Base-by-base conservation (phyloP, 805 yeast genomes). In the Ogataea wickerhamii region DNA sequence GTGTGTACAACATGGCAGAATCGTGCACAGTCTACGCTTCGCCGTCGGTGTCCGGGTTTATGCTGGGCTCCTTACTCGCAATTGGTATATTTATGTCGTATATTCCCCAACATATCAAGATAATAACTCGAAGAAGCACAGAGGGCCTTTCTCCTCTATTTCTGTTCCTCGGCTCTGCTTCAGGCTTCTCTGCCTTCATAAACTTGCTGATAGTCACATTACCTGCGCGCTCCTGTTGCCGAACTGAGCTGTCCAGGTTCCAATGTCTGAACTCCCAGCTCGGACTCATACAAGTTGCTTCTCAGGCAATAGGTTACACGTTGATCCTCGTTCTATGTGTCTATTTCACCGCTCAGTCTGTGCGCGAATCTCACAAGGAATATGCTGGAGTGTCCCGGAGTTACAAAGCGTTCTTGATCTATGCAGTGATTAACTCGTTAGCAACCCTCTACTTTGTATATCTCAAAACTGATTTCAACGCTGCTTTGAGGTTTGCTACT, bases 61-160 rank as follows among this genome's bases (percentile, higher is more conserved):
- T 62, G 2, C 49, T 78, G 8, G 74, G 86, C 19, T 41, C 75
- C 0, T 34, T 66, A 4, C 71, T 87, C 23, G 79, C 87, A 0
- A 34, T 74, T 2, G 95, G 88, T 3, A 84, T 87, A 6, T 74
- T 79, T 23, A 49, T 71, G 8, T 82, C 91, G 30, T 87, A 87
- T 55, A 37, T 80, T 3, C 95, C 95, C 0, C 96, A 87, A 62
- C 86, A 82, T 56, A 39, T 67, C 29, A 71, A 80, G 30, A 78
- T 87, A 37, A 58, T 74, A 36, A 49, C 55, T 14, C 70, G 87
- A 34, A 60, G 72, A 34, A 71, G 87, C 5, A 78, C 89, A 10
- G 88, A 85, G 54, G 96, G 96, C 4, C 64, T 87, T 17, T 81
- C 89, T 4, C 85, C 89, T 10, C 68, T 73, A 48, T 87, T 79